phyloP scores from a whole-genome alignment of 257 asterid species.

The Schizonepeta tenuifolia region DNA sequence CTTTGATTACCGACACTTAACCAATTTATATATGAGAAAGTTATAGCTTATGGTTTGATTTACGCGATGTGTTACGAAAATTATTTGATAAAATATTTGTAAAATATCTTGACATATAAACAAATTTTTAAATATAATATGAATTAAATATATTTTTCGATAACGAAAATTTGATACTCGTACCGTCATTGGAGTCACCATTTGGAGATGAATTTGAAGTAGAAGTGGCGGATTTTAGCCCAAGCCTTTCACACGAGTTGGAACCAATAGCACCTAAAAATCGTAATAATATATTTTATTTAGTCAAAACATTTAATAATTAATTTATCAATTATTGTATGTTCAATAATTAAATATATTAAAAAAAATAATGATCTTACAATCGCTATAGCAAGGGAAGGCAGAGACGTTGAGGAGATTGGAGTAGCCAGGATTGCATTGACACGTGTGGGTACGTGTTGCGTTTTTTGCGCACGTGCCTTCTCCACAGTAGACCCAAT shows the following conservation, averaged over 20 bases:
- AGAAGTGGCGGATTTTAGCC: slow-evolving; percentile 48
- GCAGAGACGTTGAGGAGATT: slow-evolving; percentile 59
- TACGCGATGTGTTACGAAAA: too few species aligned
- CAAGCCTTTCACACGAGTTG: slow-evolving; percentile 60
- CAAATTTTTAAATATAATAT: too few species aligned
- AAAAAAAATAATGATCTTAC: slow-evolving; percentile 40
- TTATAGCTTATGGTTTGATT: too few species aligned
- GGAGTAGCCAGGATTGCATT: slow-evolving; percentile 59
- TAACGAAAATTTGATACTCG: background rate
- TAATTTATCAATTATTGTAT: too few species aligned
- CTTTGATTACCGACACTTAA: too few species aligned
- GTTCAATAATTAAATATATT: background rate
- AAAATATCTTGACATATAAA: too few species aligned
- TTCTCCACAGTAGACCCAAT: slow-evolving; percentile 77
- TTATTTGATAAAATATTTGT: too few species aligned
- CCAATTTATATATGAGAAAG: too few species aligned
- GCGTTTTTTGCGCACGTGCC: slow-evolving; percentile 58
- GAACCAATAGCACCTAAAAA: slow-evolving; percentile 67
- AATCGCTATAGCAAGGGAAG: slow-evolving; percentile 75
- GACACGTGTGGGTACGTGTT: slow-evolving; percentile 58
- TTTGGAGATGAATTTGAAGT: slow-evolving; percentile 44
- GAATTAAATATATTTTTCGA: too few species aligned
- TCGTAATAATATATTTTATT: background rate
- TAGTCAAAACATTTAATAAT: background rate
- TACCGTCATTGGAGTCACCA: slow-evolving; percentile 40